phyloP scores from a whole-genome alignment of 805 yeast species.

The Saccharomycopsis sp. region DNA sequence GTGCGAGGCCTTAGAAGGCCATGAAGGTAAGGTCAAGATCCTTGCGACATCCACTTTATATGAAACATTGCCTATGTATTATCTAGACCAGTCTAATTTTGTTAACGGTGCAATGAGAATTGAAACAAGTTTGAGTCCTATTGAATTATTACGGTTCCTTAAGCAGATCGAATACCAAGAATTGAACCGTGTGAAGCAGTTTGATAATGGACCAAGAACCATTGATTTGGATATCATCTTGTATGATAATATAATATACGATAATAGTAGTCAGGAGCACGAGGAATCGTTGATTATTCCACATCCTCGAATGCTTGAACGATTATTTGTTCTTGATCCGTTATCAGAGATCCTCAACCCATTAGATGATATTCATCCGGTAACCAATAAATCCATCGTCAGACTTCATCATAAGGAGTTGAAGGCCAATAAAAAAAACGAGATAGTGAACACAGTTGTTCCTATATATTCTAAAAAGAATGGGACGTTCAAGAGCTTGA shows the following conservation, averaged over 20 bases:
- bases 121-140: constrained; percentile 57
- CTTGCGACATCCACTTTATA: constrained; percentile 68
- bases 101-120: constrained; percentile 75
- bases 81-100: constrained; percentile 70
- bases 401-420: constrained; percentile 59
- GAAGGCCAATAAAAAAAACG: constrained; percentile 24
- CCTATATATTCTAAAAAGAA: constrained; percentile 4
- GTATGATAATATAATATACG: constrained; percentile 41
- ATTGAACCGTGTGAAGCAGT: constrained; percentile 62
- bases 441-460: constrained; percentile 8
- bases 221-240: constrained; percentile 85
- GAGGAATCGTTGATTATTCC: constrained; percentile 62
- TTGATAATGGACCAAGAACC: constrained; percentile 88
- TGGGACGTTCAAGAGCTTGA: not conserved
- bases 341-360: constrained; percentile 74
- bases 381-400: constrained; percentile 69
- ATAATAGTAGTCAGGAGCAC: constrained; percentile 13
- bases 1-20: constrained; percentile 23
- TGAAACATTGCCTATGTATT: constrained; percentile 91
- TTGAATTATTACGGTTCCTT: constrained; percentile 49
- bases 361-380: constrained; percentile 59
- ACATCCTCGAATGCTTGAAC: constrained; percentile 79
- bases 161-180: constrained; percentile 75
- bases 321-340: constrained; percentile 88
- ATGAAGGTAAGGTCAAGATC: constrained; percentile 38